Evolutionary conservation across 2,329 filamentous ascomycete genomes (phyloP), one percentile per base, ranked within the genome.

Genomic region (Arthrinium phaeospermum): DNA sequence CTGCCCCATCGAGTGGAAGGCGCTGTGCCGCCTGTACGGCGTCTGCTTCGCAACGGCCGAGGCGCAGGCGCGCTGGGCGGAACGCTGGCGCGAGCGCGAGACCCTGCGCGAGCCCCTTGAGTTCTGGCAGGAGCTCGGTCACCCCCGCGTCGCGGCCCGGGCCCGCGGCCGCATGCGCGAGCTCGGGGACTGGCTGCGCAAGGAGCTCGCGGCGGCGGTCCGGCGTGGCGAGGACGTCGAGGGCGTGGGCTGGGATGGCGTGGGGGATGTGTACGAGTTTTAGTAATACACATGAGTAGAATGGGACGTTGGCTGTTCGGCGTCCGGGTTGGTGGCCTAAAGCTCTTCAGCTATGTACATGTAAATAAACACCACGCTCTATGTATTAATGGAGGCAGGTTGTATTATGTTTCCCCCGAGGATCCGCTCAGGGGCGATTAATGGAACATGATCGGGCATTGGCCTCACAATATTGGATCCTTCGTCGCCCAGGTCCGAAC

Each of bases 1-100:
- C 70, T 89, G 88, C 75, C 86, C 87, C 0, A 80, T 82, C 67
- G 78, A 81, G 75, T 79, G 76, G 75, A 75, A 78, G 68, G 73
- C 78, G 13, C 80, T 80, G 71, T 82, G 81, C 71, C 75, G 71
- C 47, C 80, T 81, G 76, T 81, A 81, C 72, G 77, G 77, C 67
- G 75, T 82, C 71, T 82, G 81, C 75, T 80, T 81, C 73, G 77
- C 77, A 47, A 68, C 30, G 30, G 57, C 57, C 22, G 74, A 64
- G 68, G 70, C 30, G 30, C 73, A 74, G 44, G 68, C 71, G 34
- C 69, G 72, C n/a, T 72, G 77, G 51, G 74, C 67, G 37, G 68
- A 64, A 24, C 71, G 79, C 12, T 76, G 76, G 72, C 68, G 71
- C 16, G 77, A 79, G 72, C 75, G 73, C 51, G 71, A 74, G 41